Conservation (phyloP, 2,329 filamentous ascomycete species). For the Pestalotiopsis sp. region DNA sequence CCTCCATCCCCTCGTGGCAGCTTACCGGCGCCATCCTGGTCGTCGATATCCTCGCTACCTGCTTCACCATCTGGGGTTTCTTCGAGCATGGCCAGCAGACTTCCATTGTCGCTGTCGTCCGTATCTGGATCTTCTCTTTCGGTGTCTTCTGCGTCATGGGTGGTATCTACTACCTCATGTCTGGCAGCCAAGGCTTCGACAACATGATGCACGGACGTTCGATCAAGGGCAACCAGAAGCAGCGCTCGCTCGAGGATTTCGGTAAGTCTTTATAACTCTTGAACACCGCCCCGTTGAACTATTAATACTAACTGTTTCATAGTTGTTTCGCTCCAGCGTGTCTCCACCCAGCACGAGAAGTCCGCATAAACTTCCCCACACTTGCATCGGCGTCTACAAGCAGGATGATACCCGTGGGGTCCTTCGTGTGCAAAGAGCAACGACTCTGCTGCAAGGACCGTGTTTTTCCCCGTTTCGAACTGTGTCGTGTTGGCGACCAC, state of each 20-base stretch:
- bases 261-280: constrained; percentile 56
- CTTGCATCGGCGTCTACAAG: constrained; percentile 18
- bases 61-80: constrained; percentile 85
- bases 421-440: constrained; percentile 18
- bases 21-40: constrained; percentile 74
- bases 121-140: constrained; percentile 90
- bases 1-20: constrained; percentile 85
- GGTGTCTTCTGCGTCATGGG: constrained; percentile 85
- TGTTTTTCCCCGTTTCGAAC: constrained; percentile 26
- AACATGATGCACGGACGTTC: constrained; percentile 93
- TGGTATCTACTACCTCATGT: constrained; percentile 73
- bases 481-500: constrained; percentile 30
- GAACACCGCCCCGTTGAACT: background rate
- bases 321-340: constrained; percentile 88
- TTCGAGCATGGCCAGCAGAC: constrained; percentile 69
- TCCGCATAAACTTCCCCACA: constrained; percentile 54
- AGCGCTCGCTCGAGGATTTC: constrained; percentile 85
- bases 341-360: constrained; percentile 91
- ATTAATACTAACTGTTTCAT: constrained; percentile 46
- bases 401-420: constrained; percentile 1
- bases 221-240: constrained; percentile 78
- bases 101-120: constrained; percentile 79
- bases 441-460: background rate
- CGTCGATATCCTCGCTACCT: constrained; percentile 81
- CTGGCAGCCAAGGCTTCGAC: constrained; percentile 80